Conservation (phyloP, 352 stramenopile genomes). For the Phytophthora fragariaefolia region DNA sequence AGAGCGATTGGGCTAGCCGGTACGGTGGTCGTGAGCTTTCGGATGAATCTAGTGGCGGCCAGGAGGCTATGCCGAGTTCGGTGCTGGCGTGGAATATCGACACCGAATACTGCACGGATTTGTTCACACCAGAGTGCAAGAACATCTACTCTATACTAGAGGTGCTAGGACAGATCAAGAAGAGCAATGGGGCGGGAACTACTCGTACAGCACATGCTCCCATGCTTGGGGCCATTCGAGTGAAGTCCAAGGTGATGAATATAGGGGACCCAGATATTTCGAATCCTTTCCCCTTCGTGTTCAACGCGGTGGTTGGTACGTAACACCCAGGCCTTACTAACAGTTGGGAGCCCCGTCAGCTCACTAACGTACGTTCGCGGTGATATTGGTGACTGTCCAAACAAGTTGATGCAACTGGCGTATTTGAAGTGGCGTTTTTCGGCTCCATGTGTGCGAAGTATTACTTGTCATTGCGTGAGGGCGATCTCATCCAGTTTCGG, state of each 20-base stretch:
- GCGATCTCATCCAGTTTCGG: conserved; percentile 64
- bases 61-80: neutral
- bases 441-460: conserved; percentile 69
- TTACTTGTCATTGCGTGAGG: conserved; percentile 59
- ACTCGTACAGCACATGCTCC: conserved; percentile 25
- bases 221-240: conserved; percentile 58
- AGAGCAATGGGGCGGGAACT: conserved; percentile 1
- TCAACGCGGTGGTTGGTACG: conserved; percentile 67
- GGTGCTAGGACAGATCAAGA: conserved; percentile 25
- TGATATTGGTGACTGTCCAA: too few relatives aligned
- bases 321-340: neutral
- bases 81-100: conserved; percentile 31
- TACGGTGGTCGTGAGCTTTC: neutral
- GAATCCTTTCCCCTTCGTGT: conserved; percentile 73
- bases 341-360: too few relatives aligned
- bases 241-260: conserved; percentile 66
- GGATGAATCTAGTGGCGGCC: neutral
- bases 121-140: conserved; percentile 35
- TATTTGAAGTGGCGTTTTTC: conserved; percentile 71
- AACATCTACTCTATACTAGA: conserved; percentile 37
- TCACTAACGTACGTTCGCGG: conserved; percentile 3
- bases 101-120: conserved; percentile 26
- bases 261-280: conserved; percentile 43
- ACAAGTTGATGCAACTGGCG: conserved; percentile 54
- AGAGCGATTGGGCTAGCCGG: conserved; percentile 19